Conservation (phyloP, 306 rosid species). For the Gastrolobium bilobum region DNA sequence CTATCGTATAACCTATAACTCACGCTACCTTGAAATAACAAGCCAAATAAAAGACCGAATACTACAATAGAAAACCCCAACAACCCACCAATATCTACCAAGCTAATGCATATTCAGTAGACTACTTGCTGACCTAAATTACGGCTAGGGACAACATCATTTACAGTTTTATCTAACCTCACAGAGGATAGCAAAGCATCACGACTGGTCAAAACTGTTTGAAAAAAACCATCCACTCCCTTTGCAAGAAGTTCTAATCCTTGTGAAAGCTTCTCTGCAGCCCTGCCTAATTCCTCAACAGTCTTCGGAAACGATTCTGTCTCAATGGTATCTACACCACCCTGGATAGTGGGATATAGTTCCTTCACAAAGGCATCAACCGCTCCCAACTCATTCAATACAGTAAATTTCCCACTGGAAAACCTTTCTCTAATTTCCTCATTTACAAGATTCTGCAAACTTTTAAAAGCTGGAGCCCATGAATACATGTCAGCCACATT, state of each 20-base stretch:
- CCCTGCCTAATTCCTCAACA: slow-evolving; percentile 54
- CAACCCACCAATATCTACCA: slow-evolving; percentile 34
- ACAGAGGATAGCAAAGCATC: slow-evolving; percentile 70
- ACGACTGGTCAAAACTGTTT: slow-evolving; percentile 70
- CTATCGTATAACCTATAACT: slow-evolving; percentile 41
- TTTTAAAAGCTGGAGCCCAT: slow-evolving; percentile 77
- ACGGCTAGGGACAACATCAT: slow-evolving; percentile 44
- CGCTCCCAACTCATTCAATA: slow-evolving; percentile 69
- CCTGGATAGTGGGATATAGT: slow-evolving; percentile 67
- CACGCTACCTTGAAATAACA: slow-evolving; percentile 43
- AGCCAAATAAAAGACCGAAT: slow-evolving; percentile 41
- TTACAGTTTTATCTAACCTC: slow-evolving; percentile 58
- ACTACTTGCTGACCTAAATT: slow-evolving; percentile 47
- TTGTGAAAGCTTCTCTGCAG: slow-evolving; percentile 64
- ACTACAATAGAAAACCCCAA: slow-evolving; percentile 46
- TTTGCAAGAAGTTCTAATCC: slow-evolving; percentile 80
- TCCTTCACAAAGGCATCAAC: slow-evolving; percentile 66
- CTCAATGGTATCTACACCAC: slow-evolving; percentile 48
- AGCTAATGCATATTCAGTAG: slow-evolving; percentile 43
- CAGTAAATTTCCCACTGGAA: slow-evolving; percentile 58
- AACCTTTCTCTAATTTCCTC: slow-evolving; percentile 62
- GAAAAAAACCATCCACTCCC: slow-evolving; percentile 77
- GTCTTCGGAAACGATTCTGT: slow-evolving; percentile 49
- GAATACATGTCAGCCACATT: slow-evolving; percentile 56
- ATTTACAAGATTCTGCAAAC: slow-evolving; percentile 70